Conservation (phyloP, 2,329 filamentous ascomycete genomes). For the Colletotrichum plurivorum region DNA sequence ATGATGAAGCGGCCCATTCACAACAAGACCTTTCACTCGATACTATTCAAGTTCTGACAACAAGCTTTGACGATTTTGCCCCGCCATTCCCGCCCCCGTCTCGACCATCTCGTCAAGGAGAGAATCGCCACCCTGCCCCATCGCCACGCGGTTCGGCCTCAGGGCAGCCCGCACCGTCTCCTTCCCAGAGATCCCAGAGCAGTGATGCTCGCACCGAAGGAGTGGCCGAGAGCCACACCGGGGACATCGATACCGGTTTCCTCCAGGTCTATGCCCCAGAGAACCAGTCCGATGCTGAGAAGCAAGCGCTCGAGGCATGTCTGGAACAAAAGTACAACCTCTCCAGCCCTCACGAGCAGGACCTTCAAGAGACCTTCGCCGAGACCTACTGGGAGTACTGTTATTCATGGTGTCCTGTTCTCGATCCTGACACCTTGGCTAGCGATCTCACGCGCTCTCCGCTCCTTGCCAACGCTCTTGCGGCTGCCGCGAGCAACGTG, state of each 20-base stretch:
- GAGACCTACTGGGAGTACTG: constrained; percentile 60
- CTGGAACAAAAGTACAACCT: constrained; percentile 43
- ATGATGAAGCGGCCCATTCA: background rate
- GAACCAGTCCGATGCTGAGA: constrained; percentile 48
- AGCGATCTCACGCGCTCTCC: constrained; percentile 51
- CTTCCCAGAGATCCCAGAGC: constrained; percentile 27
- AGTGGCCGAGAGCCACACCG: constrained; percentile 45
- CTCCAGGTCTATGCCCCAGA: constrained; percentile 52
- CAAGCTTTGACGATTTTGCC: constrained; percentile 1
- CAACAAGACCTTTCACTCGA: background rate
- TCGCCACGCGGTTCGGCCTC: background rate
- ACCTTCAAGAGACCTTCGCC: constrained; percentile 55
- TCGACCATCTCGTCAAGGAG: background rate
- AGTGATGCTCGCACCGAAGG: constrained; percentile 39
- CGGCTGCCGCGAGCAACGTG: constrained; percentile 56
- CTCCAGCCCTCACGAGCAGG: constrained; percentile 43
- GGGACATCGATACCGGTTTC: constrained; percentile 53
- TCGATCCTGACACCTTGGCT: constrained; percentile 50
- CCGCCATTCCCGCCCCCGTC: background rate
- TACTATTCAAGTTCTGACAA: background rate
- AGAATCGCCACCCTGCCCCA: background rate
- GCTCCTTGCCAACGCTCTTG: constrained; percentile 54
- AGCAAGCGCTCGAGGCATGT: constrained; percentile 47
- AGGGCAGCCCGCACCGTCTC: constrained; percentile 7
- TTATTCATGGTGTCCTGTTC: constrained; percentile 58